Evolutionary conservation across 2,329 filamentous ascomycete species (phyloP).

Genomic region (Teratosphaeria nubilosa): DNA sequence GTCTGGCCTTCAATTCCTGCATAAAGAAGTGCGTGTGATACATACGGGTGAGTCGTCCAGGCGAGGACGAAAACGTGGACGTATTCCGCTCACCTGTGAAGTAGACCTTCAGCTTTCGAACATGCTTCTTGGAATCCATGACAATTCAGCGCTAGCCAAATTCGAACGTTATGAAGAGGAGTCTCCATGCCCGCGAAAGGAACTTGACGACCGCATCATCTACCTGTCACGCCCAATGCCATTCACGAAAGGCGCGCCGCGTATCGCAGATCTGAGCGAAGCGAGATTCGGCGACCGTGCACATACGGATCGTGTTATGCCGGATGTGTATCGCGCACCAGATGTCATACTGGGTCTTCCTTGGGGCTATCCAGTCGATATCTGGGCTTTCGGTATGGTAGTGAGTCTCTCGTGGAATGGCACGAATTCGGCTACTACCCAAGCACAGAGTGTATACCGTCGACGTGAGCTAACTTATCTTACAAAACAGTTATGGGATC

Average conservation of each 20-base stretch:
- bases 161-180: neutral
- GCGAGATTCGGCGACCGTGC: slow-evolving; percentile 25
- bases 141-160: slow-evolving; percentile 25
- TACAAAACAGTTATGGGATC: slow-evolving; percentile 25
- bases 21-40: slow-evolving; percentile 16
- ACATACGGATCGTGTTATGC: slow-evolving; percentile 24
- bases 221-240: slow-evolving; percentile 27
- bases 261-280: slow-evolving; percentile 29
- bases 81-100: neutral
- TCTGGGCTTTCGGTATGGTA: slow-evolving; percentile 30
- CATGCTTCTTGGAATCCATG: slow-evolving; percentile 26
- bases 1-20: slow-evolving; percentile 19
- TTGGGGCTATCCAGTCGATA: slow-evolving; percentile 29
- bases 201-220: slow-evolving; percentile 16
- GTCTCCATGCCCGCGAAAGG: slow-evolving; percentile 20
- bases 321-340: slow-evolving; percentile 28
- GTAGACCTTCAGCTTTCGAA: slow-evolving; percentile 26
- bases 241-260: slow-evolving; percentile 22
- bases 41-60: slow-evolving; percentile 17
- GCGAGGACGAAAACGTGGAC: neutral
- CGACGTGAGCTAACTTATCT: neutral
- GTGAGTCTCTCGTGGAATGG: slow-evolving; percentile 14
- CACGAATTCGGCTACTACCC: neutral
- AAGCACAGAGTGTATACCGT: neutral
- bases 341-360: slow-evolving; percentile 28